Percentiles rank a stretch among this genome's conserved stretches.
Evolutionary conservation across 2,329 filamentous ascomycete species (phyloP).

Genomic region (Cucurbitaria berberidis): DNA sequence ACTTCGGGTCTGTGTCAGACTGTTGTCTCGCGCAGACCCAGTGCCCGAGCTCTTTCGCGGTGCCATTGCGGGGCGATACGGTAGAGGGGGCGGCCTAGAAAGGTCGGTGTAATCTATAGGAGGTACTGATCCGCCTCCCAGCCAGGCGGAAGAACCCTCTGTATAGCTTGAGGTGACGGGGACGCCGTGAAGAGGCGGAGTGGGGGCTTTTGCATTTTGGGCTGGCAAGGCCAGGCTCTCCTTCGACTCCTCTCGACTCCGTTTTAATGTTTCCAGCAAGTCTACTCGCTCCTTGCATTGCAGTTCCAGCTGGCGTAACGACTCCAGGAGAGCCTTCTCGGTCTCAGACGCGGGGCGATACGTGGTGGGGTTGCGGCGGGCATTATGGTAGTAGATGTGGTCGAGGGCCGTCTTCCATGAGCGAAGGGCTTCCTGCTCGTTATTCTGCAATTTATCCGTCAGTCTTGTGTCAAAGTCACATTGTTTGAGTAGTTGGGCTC

Average conservation of each 20-base stretch:
- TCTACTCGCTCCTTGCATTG: conserved; percentile 95
- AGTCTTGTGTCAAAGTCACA: neutral
- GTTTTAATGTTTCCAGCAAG: conserved; percentile 78
- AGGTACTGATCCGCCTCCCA: conserved; percentile 82
- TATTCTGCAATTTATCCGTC: conserved; percentile 65
- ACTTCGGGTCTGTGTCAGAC: conserved; percentile 28
- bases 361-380: conserved; percentile 72
- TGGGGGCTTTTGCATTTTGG: conserved; percentile 29
- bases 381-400: conserved; percentile 85
- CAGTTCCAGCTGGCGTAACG: conserved; percentile 79
- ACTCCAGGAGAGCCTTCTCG: conserved; percentile 81
- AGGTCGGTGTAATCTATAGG: conserved; percentile 80
- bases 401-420: conserved; percentile 90
- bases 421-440: conserved; percentile 86
- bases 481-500: conserved; percentile 22
- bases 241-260: conserved; percentile 64
- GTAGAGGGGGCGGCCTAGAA: conserved; percentile 69
- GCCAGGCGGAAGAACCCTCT: conserved; percentile 57
- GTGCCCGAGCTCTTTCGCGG: conserved; percentile 55
- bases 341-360: conserved; percentile 79
- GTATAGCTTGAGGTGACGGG: conserved; percentile 16
- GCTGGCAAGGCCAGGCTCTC: conserved; percentile 36
- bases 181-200: conserved; percentile 29
- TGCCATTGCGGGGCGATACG: conserved; percentile 61
- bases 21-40: conserved; percentile 29